phyloP scores from a whole-genome alignment of 75 land plant species.

The Sequoiadendron giganteum region DNA sequence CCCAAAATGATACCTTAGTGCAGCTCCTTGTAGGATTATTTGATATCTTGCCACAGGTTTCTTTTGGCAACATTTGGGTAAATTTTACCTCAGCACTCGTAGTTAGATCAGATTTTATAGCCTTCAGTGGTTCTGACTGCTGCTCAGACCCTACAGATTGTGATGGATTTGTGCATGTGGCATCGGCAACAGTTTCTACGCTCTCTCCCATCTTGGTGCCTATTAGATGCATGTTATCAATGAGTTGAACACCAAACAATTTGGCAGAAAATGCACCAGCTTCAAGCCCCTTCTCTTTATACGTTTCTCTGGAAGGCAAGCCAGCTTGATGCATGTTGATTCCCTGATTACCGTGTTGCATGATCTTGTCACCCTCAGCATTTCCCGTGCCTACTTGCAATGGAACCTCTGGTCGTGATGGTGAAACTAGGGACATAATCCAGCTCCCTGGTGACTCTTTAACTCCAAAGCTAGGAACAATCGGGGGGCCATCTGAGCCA shows the following conservation, averaged over 20 bases:
- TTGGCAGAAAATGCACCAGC: slow-evolving; percentile 22
- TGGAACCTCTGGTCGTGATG: background rate
- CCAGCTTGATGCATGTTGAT: background rate
- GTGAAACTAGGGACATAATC: background rate
- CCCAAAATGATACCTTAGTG: slow-evolving; percentile 45
- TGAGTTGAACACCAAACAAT: slow-evolving; percentile 50
- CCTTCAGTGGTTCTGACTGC: slow-evolving; percentile 43
- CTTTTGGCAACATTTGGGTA: slow-evolving; percentile 39
- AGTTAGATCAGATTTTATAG: slow-evolving; percentile 27
- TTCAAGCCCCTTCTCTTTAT: slow-evolving; percentile 28
- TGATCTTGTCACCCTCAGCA: background rate
- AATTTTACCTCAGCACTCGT: slow-evolving; percentile 54
- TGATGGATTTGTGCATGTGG: background rate
- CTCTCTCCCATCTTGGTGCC: background rate
- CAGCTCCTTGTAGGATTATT: slow-evolving; percentile 40
- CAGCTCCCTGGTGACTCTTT: slow-evolving; percentile 1
- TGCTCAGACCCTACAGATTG: slow-evolving; percentile 13
- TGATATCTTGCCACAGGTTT: slow-evolving; percentile 24
- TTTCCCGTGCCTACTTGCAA: background rate
- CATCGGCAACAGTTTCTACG: slow-evolving; percentile 4
- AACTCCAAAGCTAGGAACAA: background rate
- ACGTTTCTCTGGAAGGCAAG: background rate
- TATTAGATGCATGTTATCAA: slow-evolving; percentile 17
- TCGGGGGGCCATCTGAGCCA: background rate
- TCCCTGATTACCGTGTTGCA: background rate